Conservation (phyloP, 192 early-diverging fungal genomes). For the Lobosporangium transversale region DNA sequence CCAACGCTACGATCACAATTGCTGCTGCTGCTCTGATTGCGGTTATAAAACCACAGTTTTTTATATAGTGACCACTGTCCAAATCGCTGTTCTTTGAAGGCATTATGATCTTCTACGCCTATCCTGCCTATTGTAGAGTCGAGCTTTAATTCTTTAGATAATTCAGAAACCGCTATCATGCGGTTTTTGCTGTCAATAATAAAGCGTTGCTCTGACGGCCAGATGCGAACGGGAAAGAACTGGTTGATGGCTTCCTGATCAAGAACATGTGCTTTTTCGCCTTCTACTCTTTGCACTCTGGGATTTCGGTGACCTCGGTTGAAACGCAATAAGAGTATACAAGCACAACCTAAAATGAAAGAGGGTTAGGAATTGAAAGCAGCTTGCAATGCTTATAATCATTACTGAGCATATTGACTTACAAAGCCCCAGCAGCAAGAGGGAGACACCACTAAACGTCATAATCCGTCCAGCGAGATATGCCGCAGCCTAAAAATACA, state of each 20-base stretch:
- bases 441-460: slow-evolving; percentile 9
- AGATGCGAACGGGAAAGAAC: slow-evolving; percentile 13
- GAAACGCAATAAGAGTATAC: slow-evolving; percentile 8
- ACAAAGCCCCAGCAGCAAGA: slow-evolving; percentile 15
- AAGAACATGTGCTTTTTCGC: slow-evolving; percentile 1
- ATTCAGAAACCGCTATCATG: too few relatives aligned
- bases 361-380: background rate
- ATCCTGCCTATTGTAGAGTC: too few relatives aligned
- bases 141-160: too few relatives aligned
- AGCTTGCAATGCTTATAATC: background rate
- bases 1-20: background rate
- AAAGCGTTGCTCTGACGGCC: slow-evolving; percentile 7
- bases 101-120: too few relatives aligned
- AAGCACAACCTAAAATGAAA: slow-evolving; percentile 10
- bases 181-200: slow-evolving; percentile 1
- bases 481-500: slow-evolving; percentile 1
- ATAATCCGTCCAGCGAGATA: slow-evolving; percentile 21
- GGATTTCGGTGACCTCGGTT: background rate
- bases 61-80: background rate
- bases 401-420: background rate
- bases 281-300: slow-evolving; percentile 2
- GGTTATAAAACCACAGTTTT: background rate
- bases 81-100: too few relatives aligned
- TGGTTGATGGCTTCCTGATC: slow-evolving; percentile 11
- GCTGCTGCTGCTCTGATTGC: background rate